These are phyloP conservation scores for Fusarium sp. DNA, from an alignment of 2,329 filamentous ascomycete genomes.

Conservation along the genomic window DNA sequence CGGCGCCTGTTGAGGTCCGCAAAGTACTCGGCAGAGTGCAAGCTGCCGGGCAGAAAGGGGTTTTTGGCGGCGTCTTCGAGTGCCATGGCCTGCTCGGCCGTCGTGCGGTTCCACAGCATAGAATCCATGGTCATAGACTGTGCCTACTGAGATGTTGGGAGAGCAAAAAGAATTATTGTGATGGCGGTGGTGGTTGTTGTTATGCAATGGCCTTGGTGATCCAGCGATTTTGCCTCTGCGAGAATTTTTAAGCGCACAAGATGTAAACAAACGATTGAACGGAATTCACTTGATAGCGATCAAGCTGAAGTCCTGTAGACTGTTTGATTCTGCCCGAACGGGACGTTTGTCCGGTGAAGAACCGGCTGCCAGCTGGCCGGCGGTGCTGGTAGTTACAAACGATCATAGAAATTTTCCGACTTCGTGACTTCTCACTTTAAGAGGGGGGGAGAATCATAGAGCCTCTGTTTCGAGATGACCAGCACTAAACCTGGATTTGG, in stretches of 20 bases:
- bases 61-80: not conserved
- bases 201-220: not conserved
- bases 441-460: too few relatives aligned
- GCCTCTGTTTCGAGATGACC: too few relatives aligned
- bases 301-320: not conserved
- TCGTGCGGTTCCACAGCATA: not conserved
- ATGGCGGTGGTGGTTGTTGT: not conserved
- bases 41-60: not conserved
- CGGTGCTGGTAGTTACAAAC: not conserved
- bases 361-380: not conserved
- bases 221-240: not conserved
- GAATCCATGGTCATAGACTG: not conserved
- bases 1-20: not conserved
- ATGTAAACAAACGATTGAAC: not conserved
- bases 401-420: too few relatives aligned
- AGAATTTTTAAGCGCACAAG: not conserved
- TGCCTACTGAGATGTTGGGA: not conserved
- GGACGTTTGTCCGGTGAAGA: not conserved
- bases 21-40: not conserved
- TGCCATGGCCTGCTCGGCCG: not conserved
- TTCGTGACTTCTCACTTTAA: too few relatives aligned
- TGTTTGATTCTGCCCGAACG: not conserved
- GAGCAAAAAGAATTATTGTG: not conserved
- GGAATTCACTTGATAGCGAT: not conserved
- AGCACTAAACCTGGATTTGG: too few relatives aligned